phyloP scores from a whole-genome alignment of 148 eudicot species.

The Camellia japonica region DNA sequence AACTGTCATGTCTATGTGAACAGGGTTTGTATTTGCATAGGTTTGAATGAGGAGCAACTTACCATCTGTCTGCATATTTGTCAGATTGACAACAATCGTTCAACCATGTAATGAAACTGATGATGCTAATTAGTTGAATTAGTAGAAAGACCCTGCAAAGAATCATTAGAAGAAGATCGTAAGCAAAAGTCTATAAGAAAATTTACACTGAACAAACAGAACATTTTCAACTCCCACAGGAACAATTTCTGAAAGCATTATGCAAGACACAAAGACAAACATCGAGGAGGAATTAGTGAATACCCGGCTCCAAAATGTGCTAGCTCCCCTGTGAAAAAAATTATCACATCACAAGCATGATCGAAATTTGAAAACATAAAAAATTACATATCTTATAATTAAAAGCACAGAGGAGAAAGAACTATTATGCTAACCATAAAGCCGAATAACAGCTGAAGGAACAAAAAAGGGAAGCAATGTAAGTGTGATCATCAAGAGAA shows the following conservation, averaged over 20 bases:
- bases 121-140: slow-evolving; percentile 77
- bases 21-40: no score
- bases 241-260: background rate
- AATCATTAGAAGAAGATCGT: slow-evolving; percentile 1
- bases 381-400: background rate
- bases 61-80: slow-evolving; percentile 67
- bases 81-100: slow-evolving; percentile 67
- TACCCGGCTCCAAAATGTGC: slow-evolving; percentile 99
- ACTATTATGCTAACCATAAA: slow-evolving; percentile 55
- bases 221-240: background rate
- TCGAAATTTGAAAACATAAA: background rate
- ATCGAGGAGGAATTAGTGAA: slow-evolving; percentile 1
- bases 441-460: slow-evolving; percentile 44
- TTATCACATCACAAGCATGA: slow-evolving; percentile 9
- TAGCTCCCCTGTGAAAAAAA: slow-evolving; percentile 50
- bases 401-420: background rate
- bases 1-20: background rate
- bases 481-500: slow-evolving; percentile 41
- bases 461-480: slow-evolving; percentile 46
- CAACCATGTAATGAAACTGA: slow-evolving; percentile 78
- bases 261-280: background rate
- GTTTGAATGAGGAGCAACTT: slow-evolving; percentile 13
- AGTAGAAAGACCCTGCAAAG: slow-evolving; percentile 72
- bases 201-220: background rate
- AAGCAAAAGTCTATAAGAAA: background rate